These are phyloP conservation scores for Hylodesmum podocarpum DNA, from an alignment of 306 rosid species.

Conservation along the genomic window DNA sequence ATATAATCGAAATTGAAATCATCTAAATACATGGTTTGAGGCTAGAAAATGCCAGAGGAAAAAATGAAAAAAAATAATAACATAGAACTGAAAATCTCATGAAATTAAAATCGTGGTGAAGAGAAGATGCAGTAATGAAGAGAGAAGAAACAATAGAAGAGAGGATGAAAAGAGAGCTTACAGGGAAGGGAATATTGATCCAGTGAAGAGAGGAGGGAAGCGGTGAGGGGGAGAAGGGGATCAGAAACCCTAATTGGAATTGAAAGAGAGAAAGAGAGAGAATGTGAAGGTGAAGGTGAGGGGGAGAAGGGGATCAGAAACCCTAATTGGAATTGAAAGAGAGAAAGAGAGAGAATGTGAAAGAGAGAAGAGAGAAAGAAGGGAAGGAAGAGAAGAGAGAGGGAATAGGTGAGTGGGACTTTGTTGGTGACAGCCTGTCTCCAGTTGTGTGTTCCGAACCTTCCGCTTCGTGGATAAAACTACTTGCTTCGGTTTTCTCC, in stretches of 20 bases:
- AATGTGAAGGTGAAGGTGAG: not conserved
- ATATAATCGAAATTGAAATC: not conserved
- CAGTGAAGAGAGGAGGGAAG: constrained; percentile 14
- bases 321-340: constrained; percentile 56
- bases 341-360: not conserved
- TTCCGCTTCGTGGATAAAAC: constrained; percentile 45
- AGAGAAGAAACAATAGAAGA: not conserved
- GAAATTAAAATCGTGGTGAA: no score
- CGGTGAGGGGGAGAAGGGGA: constrained; percentile 16
- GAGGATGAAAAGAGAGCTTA: constrained; percentile 40
- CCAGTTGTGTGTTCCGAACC: constrained; percentile 90
- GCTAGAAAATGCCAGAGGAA: not conserved
- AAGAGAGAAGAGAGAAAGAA: not conserved
- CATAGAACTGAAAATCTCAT: no score
- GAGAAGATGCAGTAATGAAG: not conserved
- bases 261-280: not conserved
- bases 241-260: constrained; percentile 62
- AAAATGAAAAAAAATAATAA: not conserved
- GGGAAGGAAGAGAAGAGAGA: not conserved
- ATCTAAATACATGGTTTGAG: not conserved
- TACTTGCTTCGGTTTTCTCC: constrained; percentile 45
- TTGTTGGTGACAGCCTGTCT: constrained; percentile 99
- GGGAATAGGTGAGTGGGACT: constrained; percentile 93
- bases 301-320: constrained; percentile 25
- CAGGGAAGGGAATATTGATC: constrained; percentile 62